Percentiles rank a stretch among this genome's conserved stretches.
Evolutionary conservation across 164 flowering plant genomes (phyloP).

Genomic region (Vitis rupestris): DNA sequence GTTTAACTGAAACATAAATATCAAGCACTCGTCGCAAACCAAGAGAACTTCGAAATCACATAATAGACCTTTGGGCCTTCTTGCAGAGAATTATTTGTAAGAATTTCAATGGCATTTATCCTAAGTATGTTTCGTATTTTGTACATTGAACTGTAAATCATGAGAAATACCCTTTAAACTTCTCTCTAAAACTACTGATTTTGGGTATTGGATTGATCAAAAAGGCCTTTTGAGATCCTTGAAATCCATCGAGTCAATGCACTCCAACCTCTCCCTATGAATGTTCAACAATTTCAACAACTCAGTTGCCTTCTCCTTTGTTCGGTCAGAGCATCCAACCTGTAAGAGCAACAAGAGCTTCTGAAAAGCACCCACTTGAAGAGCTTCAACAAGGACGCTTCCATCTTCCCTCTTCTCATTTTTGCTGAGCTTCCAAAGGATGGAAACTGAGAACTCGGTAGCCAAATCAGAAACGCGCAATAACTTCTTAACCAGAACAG

Average conservation of each 20-base stretch:
- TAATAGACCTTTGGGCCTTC: too few relatives aligned
- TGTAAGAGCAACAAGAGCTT: constrained; percentile 78
- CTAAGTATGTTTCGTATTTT: not conserved
- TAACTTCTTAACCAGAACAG: constrained; percentile 78
- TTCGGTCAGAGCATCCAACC: constrained; percentile 62
- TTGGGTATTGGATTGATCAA: constrained; percentile 14
- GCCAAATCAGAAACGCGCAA: constrained; percentile 64
- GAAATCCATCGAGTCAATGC: constrained; percentile 72
- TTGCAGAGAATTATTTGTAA: too few relatives aligned
- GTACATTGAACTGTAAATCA: not conserved
- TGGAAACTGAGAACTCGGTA: constrained; percentile 62
- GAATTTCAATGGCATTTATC: too few relatives aligned
- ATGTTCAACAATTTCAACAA: constrained; percentile 70
- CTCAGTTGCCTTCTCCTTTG: constrained; percentile 71
- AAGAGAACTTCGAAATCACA: too few relatives aligned
- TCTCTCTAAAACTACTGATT: too few relatives aligned
- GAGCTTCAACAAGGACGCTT: constrained; percentile 49
- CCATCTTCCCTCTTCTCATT: constrained; percentile 32
- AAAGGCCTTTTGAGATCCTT: constrained; percentile 62
- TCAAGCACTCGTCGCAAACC: too few relatives aligned
- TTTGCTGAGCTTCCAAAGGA: constrained; percentile 67
- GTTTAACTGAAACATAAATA: too few relatives aligned
- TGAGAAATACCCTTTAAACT: too few relatives aligned
- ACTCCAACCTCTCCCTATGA: constrained; percentile 48
- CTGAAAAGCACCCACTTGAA: constrained; percentile 75